Percentiles rank a stretch among this genome's conserved stretches.
Conservation (phyloP, 129 eudicot species). For the Artemisia argyi region DNA sequence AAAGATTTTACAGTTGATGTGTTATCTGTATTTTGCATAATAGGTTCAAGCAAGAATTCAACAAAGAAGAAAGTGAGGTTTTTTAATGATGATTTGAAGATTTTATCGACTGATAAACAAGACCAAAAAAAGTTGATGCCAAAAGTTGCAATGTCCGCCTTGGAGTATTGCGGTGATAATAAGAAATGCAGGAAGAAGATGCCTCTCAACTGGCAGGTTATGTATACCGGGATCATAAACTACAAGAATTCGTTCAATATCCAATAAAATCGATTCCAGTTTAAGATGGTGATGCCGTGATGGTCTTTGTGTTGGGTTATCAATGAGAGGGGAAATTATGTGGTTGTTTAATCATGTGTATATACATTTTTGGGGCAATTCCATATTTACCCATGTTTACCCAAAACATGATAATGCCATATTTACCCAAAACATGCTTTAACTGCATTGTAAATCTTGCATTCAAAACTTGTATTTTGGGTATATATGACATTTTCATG, state of each 20-base stretch:
- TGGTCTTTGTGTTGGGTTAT: slow-evolving; percentile 22
- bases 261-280: slow-evolving; percentile 15
- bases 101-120: slow-evolving; percentile 13
- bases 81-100: slow-evolving; percentile 24
- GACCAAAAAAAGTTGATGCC: background rate
- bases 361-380: too few relatives aligned
- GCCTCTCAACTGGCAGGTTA: slow-evolving; percentile 81
- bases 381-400: too few relatives aligned
- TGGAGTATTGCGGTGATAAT: slow-evolving; percentile 24
- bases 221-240: slow-evolving; percentile 75
- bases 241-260: slow-evolving; percentile 39
- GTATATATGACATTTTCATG: too few relatives aligned
- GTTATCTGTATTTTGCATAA: background rate
- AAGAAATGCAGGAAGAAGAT: slow-evolving; percentile 40
- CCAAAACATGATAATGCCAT: too few relatives aligned
- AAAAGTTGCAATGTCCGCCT: slow-evolving; percentile 1
- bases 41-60: slow-evolving; percentile 41
- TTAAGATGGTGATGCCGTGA: slow-evolving; percentile 26
- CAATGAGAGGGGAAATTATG: slow-evolving; percentile 36
- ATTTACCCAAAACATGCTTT: too few relatives aligned
- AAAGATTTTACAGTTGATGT: too few relatives aligned
- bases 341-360: background rate
- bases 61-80: slow-evolving; percentile 76
- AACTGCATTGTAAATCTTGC: too few relatives aligned
- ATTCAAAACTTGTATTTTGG: too few relatives aligned